Percentiles rank a stretch among this genome's conserved stretches.
phyloP scores from a whole-genome alignment of 2,329 filamentous ascomycete genomes.

The Coleophoma cylindrospora region DNA sequence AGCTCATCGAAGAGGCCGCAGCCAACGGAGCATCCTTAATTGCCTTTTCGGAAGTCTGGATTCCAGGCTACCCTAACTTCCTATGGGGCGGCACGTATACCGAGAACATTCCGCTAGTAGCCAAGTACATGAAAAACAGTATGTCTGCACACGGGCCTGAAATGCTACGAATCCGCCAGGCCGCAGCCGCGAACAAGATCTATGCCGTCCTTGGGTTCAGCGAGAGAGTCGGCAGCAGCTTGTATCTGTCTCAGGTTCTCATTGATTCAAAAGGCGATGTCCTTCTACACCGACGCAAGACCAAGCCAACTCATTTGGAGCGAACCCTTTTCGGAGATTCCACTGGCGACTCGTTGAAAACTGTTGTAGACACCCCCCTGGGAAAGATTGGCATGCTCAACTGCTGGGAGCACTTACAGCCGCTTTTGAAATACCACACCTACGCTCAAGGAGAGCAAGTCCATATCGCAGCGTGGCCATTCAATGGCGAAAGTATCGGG shows the following conservation, averaged over 20 bases:
- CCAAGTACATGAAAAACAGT: conserved; percentile 32
- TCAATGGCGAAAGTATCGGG: conserved; percentile 4
- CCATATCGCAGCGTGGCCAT: conserved; percentile 48
- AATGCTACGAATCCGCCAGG: conserved; percentile 34
- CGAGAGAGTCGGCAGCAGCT: conserved; percentile 42
- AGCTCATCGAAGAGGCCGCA: no score
- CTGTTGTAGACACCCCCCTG: background rate
- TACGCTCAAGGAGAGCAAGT: conserved; percentile 43
- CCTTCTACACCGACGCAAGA: conserved; percentile 49
- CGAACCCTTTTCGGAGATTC: conserved; percentile 48
- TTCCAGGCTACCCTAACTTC: conserved; percentile 24
- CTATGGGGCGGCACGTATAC: conserved; percentile 25
- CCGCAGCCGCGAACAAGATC: conserved; percentile 43
- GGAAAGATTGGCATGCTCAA: background rate
- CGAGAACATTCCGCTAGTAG: background rate
- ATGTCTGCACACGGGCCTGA: conserved; percentile 33
- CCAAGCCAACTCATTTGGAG: conserved; percentile 49
- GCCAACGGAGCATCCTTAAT: no score
- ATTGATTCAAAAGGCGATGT: conserved; percentile 40
- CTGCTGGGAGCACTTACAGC: conserved; percentile 37
- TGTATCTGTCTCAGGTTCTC: conserved; percentile 47
- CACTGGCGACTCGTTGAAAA: conserved; percentile 40
- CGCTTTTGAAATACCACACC: conserved; percentile 43
- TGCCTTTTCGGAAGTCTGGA: no score
- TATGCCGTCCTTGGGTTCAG: conserved; percentile 48